A percentile compares a stretch with the other conserved stretches of the same genome.
These are phyloP conservation scores for Yarrowia porcina DNA, from an alignment of 805 yeast genomes.

Conservation along the genomic window DNA sequence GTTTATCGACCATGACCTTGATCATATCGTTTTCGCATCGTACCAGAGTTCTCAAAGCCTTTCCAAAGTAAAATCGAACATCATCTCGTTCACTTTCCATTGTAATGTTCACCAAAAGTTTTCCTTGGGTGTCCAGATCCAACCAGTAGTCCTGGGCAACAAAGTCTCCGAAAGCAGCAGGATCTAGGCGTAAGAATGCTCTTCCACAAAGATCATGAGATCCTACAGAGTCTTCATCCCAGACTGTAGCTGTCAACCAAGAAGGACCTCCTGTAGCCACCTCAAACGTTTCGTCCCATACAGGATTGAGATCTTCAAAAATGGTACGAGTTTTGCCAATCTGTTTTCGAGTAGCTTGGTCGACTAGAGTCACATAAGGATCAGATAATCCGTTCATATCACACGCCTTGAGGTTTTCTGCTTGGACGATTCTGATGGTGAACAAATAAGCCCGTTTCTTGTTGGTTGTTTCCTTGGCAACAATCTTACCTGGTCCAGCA, in stretches of 20 bases:
- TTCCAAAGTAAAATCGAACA: conserved; percentile 76
- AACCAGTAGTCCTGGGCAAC: conserved; percentile 58
- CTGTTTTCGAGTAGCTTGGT: conserved; percentile 51
- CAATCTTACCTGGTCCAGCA: conserved; percentile 39
- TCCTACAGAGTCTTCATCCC: conserved; percentile 60
- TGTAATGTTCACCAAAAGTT: conserved; percentile 60
- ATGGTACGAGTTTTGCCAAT: conserved; percentile 69
- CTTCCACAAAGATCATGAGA: conserved; percentile 67
- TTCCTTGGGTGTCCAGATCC: conserved; percentile 67
- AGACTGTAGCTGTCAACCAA: conserved; percentile 57
- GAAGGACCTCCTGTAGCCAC: conserved; percentile 44
- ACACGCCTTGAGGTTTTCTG: conserved; percentile 55
- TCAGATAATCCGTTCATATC: conserved; percentile 49
- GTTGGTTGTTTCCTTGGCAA: background rate
- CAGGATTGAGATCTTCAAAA: conserved; percentile 61
- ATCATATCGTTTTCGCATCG: conserved; percentile 66
- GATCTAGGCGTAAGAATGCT: conserved; percentile 57
- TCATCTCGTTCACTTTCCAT: conserved; percentile 79
- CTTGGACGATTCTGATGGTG: conserved; percentile 59
- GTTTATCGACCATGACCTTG: conserved; percentile 67
- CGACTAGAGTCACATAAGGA: conserved; percentile 62
- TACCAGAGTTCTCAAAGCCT: conserved; percentile 61
- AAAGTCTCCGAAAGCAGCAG: conserved; percentile 59
- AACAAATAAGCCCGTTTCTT: conserved; percentile 43
- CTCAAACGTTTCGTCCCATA: conserved; percentile 88